phyloP scores from a whole-genome alignment of 352 stramenopile species.

The Thalassiosira ordinaria region DNA sequence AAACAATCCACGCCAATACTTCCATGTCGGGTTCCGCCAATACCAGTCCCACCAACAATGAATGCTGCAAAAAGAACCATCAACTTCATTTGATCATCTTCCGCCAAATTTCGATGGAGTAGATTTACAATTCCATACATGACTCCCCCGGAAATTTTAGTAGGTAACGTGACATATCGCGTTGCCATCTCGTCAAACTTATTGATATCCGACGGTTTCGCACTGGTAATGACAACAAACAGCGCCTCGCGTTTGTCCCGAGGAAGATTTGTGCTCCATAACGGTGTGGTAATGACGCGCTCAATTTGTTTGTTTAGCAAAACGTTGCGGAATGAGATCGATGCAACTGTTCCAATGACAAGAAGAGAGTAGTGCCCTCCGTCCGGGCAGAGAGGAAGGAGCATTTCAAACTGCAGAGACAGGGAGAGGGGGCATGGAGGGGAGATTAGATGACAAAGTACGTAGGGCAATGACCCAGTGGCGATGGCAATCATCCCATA shows the following conservation, averaged over 20 bases:
- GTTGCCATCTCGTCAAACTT: conserved; percentile 51
- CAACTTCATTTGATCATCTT: conserved; percentile 43
- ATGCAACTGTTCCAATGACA: conserved; percentile 13
- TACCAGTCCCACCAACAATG: conserved; percentile 48
- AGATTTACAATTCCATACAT: conserved; percentile 35
- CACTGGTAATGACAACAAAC: conserved; percentile 45
- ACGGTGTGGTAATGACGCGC: conserved; percentile 32
- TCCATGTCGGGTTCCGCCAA: conserved; percentile 42
- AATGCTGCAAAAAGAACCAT: conserved; percentile 29
- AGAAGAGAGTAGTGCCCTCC: conserved; percentile 30
- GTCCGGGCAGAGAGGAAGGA: conserved; percentile 38
- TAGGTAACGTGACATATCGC: conserved; percentile 44
- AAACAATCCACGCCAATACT: conserved; percentile 38
- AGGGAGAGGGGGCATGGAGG: too few species aligned
- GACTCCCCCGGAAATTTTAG: conserved; percentile 31
- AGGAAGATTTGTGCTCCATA: conserved; percentile 48
- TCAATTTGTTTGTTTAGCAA: conserved; percentile 57
- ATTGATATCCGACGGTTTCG: conserved; percentile 48
- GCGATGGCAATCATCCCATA: too few species aligned
- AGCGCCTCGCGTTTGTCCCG: conserved; percentile 49
- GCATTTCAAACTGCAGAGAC: conserved; percentile 39
- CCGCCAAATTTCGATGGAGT: conserved; percentile 40
- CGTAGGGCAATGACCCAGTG: not conserved
- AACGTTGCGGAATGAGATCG: conserved; percentile 28
- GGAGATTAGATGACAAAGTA: not conserved